Evolutionary conservation across 352 stramenopile genomes (phyloP).

Genomic region (Phytopythium boreale): DNA sequence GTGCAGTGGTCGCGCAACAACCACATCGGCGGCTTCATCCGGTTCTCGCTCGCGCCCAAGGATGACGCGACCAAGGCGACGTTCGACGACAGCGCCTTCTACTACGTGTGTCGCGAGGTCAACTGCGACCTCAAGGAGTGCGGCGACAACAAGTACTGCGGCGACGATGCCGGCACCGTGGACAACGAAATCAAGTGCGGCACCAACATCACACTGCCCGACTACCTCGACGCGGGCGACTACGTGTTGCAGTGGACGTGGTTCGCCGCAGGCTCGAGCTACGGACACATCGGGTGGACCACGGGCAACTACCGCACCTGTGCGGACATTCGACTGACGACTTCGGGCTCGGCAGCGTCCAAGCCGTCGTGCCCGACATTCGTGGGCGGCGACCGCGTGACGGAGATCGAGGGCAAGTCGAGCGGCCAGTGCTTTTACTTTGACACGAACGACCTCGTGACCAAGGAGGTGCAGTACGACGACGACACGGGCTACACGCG

Average conservation of each 20-base stretch:
- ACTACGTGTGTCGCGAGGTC: constrained; percentile 55
- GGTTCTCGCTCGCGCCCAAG: constrained; percentile 39
- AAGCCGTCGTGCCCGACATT: constrained; percentile 42
- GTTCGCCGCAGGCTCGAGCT: constrained; percentile 45
- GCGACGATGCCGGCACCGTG: constrained; percentile 24
- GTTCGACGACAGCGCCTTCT: constrained; percentile 53
- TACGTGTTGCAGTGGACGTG: constrained; percentile 64
- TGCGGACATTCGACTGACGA: constrained; percentile 52
- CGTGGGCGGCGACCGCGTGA: constrained; percentile 50
- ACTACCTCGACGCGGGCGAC: constrained; percentile 42
- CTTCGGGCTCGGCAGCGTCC: constrained; percentile 18
- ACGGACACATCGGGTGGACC: constrained; percentile 49
- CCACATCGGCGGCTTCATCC: constrained; percentile 40
- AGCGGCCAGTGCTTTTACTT: constrained; percentile 58
- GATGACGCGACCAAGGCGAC: constrained; percentile 30
- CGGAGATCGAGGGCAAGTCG: constrained; percentile 32
- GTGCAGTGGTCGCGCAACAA: constrained; percentile 38
- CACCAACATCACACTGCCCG: constrained; percentile 45
- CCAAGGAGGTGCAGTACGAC: constrained; percentile 42
- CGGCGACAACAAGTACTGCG: constrained; percentile 35
- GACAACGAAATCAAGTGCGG: constrained; percentile 38
- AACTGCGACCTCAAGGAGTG: constrained; percentile 34
- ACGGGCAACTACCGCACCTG: constrained; percentile 48
- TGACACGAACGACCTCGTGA: constrained; percentile 45
- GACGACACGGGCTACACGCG: constrained; percentile 29